These are phyloP conservation scores for Colletotrichum kahawae DNA, from an alignment of 2,329 filamentous ascomycete species.

Conservation along the genomic window DNA sequence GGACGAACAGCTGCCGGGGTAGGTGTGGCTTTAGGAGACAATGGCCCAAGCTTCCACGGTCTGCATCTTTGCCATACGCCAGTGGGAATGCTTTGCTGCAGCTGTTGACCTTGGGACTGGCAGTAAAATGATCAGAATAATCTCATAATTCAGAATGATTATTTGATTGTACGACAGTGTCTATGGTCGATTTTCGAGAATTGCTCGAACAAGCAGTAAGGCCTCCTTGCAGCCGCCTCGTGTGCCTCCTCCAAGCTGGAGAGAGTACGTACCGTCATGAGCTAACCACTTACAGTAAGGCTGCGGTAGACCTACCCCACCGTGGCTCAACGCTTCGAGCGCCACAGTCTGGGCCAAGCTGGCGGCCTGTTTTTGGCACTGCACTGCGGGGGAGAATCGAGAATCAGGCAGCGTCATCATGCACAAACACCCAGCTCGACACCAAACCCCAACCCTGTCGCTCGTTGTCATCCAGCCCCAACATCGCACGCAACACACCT, in stretches of 20 bases:
- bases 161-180: neutral
- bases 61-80: neutral
- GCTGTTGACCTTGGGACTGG: neutral
- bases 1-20: neutral
- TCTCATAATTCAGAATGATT: too few relatives aligned
- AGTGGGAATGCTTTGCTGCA: neutral
- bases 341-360: constrained; percentile 7
- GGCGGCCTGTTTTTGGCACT: constrained; percentile 17
- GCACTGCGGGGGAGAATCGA: constrained; percentile 17
- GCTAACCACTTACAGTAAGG: neutral
- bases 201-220: neutral
- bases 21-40: neutral
- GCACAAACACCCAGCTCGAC: constrained; percentile 11
- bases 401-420: constrained; percentile 23
- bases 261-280: rapidly evolving
- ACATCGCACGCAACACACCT: neutral
- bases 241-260: neutral
- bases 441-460: constrained; percentile 9
- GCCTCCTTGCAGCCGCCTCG: neutral
- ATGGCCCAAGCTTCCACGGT: constrained; percentile 8
- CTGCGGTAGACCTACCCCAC: neutral
- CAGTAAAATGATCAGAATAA: neutral
- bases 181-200: neutral
- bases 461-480: neutral
- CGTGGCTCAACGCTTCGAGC: constrained; percentile 1